Evolutionary conservation across 768 basidiomycete genomes (phyloP).

Genomic region (Suillus plorans): DNA sequence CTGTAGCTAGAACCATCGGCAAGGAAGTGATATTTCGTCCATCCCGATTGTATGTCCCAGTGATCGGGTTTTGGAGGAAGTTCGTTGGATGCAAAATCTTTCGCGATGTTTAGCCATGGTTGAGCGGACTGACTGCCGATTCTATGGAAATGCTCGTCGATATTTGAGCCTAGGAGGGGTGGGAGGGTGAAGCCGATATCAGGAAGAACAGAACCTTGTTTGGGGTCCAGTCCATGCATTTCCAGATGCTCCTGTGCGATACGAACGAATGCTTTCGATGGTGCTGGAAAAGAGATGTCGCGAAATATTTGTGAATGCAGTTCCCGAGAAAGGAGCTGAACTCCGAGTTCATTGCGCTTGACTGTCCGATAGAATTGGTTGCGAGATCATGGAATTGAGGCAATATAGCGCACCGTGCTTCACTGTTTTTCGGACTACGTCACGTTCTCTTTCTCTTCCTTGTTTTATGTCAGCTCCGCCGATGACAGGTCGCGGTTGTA

Average conservation of each 20-base stretch:
- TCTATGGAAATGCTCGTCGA: conserved; percentile 87
- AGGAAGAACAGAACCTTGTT: conserved; percentile 77
- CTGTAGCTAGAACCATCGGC: conserved; percentile 76
- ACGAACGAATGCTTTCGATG: conserved; percentile 59
- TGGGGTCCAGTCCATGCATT: conserved; percentile 79
- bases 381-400: neutral
- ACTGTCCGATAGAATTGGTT: conserved; percentile 32
- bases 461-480: neutral
- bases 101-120: conserved; percentile 76
- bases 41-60: conserved; percentile 67
- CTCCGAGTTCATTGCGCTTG: conserved; percentile 86
- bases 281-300: conserved; percentile 60
- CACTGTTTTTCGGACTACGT: neutral
- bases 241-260: conserved; percentile 81
- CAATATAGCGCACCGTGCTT: conserved; percentile 10
- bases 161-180: conserved; percentile 72
- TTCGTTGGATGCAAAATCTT: conserved; percentile 47
- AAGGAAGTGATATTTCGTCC: conserved; percentile 80
- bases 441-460: neutral
- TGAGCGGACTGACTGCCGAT: conserved; percentile 69
- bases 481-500: neutral
- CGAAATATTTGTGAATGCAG: conserved; percentile 84
- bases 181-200: conserved; percentile 82
- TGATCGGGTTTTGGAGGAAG: conserved; percentile 62
- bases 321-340: conserved; percentile 84